phyloP scores from a whole-genome alignment of 345 rosid genomes.

The Mercurialis annua region DNA sequence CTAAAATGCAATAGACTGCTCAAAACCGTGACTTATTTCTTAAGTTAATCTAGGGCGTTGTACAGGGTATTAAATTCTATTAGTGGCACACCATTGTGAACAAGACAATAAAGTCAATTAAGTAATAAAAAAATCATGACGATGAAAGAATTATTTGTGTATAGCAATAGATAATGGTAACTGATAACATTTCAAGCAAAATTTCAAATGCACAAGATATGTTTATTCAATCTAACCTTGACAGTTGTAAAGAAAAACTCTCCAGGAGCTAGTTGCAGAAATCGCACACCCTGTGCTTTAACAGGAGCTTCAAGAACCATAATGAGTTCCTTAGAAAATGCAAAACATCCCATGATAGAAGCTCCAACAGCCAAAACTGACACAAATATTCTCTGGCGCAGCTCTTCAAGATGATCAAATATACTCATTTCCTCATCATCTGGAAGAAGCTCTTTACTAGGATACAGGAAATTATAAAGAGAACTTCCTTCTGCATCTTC shows the following conservation, averaged over 20 bases:
- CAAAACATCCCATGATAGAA: slow-evolving; percentile 89
- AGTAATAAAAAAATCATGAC: background rate
- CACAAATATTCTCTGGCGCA: slow-evolving; percentile 79
- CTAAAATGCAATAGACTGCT: background rate
- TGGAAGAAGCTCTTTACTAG: slow-evolving; percentile 82
- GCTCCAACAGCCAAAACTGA: slow-evolving; percentile 93
- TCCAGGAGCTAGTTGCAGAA: slow-evolving; percentile 95
- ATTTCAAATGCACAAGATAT: background rate
- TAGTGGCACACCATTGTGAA: background rate
- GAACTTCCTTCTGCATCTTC: slow-evolving; percentile 42
- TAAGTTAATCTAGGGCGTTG: background rate
- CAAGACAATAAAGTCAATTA: background rate
- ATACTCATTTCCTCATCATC: slow-evolving; percentile 96
- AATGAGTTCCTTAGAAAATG: slow-evolving; percentile 82
- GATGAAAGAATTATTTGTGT: too few species aligned
- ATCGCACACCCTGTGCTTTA: slow-evolving; percentile 82
- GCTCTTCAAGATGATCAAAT: slow-evolving; percentile 95
- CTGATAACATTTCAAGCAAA: slow-evolving; percentile 2
- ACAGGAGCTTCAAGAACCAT: slow-evolving; percentile 97
- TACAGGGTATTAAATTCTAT: background rate
- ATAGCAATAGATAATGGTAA: background rate
- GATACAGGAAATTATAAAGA: slow-evolving; percentile 77
- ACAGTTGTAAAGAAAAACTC: slow-evolving; percentile 97
- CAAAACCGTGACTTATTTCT: background rate
- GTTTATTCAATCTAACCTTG: slow-evolving; percentile 49